Evolutionary conservation across 169 alveolate genomes (phyloP), one percentile per base, ranked within the genome.

Genomic region (Cryptosporidium baileyi): DNA sequence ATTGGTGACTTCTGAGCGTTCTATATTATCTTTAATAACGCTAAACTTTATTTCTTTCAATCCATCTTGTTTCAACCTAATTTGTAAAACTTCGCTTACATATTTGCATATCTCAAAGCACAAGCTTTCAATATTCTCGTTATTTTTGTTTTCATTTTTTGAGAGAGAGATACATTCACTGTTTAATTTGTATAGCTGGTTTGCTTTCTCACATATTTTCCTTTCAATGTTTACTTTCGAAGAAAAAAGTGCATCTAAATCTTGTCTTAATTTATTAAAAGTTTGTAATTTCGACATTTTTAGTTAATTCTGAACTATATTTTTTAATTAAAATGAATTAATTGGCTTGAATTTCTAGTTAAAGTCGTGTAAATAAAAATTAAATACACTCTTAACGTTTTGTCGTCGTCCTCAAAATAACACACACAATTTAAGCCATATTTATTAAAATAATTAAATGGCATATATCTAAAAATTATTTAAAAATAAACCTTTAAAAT

Each of bases 161-260:
- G 49, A 28, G 28, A 65, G 81, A n/a, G 63, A 65, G 47, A 65
- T 65, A 36, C 81, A 65, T 51, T 65, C 81, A 49, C 62, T 65
- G 47, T 65, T 65, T 1, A 65, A 47, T 40, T 44, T 65, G 17
- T 44, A 65, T 24, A 65, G 13, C 32, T 47, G 24, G 19, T 38
- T 24, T 22, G 81, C 81, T 43, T 65, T 65, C n/a, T 65, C 81
- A 15, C 30, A 19, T 1, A 65, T 65, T 30, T 65, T 61, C 13
- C 43, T 65, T 24, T 65, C 81, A 3, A 65, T 65, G 47, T 44
- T 11, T 30, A 45, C 81, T 30, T 51, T 65, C 3, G 63, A 65
- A 15, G 81, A 28, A 47, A 65, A 65, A 32, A 65, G 81, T 36
- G n/a, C 61, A 8, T 65, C 81, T 15, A 65, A 44, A 51, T 65